Conservation (phyloP, 768 basidiomycete genomes). For the Daedaleopsis sinensis region DNA sequence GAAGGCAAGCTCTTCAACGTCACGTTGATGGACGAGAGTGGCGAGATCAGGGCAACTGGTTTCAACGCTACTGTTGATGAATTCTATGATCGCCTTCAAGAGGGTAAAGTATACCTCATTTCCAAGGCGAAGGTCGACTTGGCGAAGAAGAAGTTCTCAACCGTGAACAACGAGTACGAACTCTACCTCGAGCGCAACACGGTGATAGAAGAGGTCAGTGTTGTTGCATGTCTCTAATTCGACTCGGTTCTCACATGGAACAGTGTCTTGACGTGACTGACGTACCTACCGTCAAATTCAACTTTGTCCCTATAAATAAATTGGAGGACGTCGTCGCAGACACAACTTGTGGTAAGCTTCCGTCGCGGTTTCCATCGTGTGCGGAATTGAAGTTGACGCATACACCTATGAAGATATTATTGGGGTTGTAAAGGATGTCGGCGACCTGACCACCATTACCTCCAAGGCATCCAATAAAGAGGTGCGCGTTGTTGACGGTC, state of each 20-base stretch:
- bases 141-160: slow-evolving; percentile 96
- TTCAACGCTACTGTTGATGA: slow-evolving; percentile 88
- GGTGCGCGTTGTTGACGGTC: slow-evolving; percentile 32
- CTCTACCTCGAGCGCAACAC: slow-evolving; percentile 83
- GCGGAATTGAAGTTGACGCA: not conserved
- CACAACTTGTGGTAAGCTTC: slow-evolving; percentile 70
- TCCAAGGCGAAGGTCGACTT: slow-evolving; percentile 91
- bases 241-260: slow-evolving; percentile 6
- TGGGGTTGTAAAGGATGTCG: slow-evolving; percentile 80
- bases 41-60: slow-evolving; percentile 87
- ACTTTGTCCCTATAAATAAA: slow-evolving; percentile 67
- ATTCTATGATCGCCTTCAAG: slow-evolving; percentile 82
- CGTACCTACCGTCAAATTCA: slow-evolving; percentile 84
- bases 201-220: slow-evolving; percentile 78
- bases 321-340: slow-evolving; percentile 75
- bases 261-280: slow-evolving; percentile 81
- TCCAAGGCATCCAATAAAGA: slow-evolving; percentile 74
- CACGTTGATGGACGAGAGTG: slow-evolving; percentile 93
- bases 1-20: slow-evolving; percentile 96
- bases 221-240: slow-evolving; percentile 1
- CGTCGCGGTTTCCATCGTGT: too few relatives aligned
- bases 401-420: slow-evolving; percentile 72
- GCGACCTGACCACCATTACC: slow-evolving; percentile 67
- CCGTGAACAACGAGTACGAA: slow-evolving; percentile 91
- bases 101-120: slow-evolving; percentile 91